Conservation (phyloP, 169 alveolate genomes). For the Cryptosporidium sp. region DNA sequence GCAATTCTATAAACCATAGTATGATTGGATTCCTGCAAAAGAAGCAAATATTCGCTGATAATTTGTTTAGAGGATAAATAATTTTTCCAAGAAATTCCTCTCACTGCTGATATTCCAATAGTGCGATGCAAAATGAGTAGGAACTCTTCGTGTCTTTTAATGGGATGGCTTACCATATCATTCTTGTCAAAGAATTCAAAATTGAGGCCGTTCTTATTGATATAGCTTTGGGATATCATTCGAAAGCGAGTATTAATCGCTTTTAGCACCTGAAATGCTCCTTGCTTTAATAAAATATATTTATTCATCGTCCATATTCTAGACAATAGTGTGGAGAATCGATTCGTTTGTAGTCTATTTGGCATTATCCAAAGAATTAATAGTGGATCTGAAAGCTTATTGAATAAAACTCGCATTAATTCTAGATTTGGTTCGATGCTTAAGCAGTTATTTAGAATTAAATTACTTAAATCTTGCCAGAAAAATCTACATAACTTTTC, state of each 20-base stretch:
- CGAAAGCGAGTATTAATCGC: slow-evolving; percentile 21
- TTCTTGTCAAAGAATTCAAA: slow-evolving; percentile 21
- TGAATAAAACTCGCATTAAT: slow-evolving; percentile 19
- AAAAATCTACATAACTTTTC: slow-evolving; percentile 6
- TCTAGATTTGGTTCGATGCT: slow-evolving; percentile 30
- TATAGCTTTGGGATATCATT: background rate
- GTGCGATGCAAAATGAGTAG: slow-evolving; percentile 48
- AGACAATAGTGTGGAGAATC: slow-evolving; percentile 28
- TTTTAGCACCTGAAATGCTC: slow-evolving; percentile 29
- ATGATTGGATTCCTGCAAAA: slow-evolving; percentile 13
- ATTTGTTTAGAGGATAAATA: slow-evolving; percentile 14
- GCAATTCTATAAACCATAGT: slow-evolving; percentile 52
- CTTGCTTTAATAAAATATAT: slow-evolving; percentile 18
- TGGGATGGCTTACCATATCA: slow-evolving; percentile 2
- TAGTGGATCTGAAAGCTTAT: slow-evolving; percentile 19
- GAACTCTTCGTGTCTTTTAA: slow-evolving; percentile 63
- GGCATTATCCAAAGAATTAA: slow-evolving; percentile 48
- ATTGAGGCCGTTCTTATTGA: background rate
- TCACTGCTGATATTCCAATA: slow-evolving; percentile 61
- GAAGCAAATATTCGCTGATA: slow-evolving; percentile 16
- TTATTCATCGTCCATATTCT: slow-evolving; percentile 73
- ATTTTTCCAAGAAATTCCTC: slow-evolving; percentile 73
- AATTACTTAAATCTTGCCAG: slow-evolving; percentile 50
- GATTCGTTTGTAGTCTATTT: slow-evolving; percentile 15
- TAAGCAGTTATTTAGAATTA: slow-evolving; percentile 46